These are phyloP conservation scores for Hamamelis virginiana DNA, from an alignment of 164 flowering plant genomes.

Conservation along the genomic window DNA sequence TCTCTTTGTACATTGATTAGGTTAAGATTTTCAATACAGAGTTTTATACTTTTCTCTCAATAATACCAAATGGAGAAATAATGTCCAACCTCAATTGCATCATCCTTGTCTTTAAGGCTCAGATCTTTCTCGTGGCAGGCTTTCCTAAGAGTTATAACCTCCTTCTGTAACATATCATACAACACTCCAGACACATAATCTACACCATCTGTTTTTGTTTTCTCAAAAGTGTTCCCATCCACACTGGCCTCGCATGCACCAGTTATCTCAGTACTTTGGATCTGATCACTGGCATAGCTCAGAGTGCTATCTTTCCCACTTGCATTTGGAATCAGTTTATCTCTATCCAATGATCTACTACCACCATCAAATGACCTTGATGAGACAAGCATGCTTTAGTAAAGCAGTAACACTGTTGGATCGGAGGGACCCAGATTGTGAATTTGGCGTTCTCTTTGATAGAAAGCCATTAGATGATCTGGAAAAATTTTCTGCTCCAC, in stretches of 20 bases:
- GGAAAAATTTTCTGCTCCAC: constrained; percentile 56
- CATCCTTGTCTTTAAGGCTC: constrained; percentile 69
- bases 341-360: constrained; percentile 32
- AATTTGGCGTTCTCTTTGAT: constrained; percentile 30
- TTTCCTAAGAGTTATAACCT: constrained; percentile 59
- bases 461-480: constrained; percentile 40
- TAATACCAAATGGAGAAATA: not conserved
- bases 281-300: constrained; percentile 12
- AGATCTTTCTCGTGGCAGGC: constrained; percentile 67
- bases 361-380: constrained; percentile 61
- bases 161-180: constrained; percentile 70
- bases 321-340: constrained; percentile 20
- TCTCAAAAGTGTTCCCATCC: constrained; percentile 26
- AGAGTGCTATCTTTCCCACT: constrained; percentile 12
- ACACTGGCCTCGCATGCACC: constrained; percentile 17
- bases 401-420: constrained; percentile 32
- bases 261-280: constrained; percentile 13
- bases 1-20: no score
- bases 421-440: constrained; percentile 26
- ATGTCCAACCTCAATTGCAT: constrained; percentile 59
- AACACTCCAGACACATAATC: constrained; percentile 59
- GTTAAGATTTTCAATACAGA: no score
- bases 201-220: constrained; percentile 30
- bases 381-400: constrained; percentile 38
- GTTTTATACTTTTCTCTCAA: no score